Evolutionary conservation across 2,329 filamentous ascomycete species (phyloP), one percentile per base, ranked within the genome.

Genomic region (Verticillium zaregamsianum): DNA sequence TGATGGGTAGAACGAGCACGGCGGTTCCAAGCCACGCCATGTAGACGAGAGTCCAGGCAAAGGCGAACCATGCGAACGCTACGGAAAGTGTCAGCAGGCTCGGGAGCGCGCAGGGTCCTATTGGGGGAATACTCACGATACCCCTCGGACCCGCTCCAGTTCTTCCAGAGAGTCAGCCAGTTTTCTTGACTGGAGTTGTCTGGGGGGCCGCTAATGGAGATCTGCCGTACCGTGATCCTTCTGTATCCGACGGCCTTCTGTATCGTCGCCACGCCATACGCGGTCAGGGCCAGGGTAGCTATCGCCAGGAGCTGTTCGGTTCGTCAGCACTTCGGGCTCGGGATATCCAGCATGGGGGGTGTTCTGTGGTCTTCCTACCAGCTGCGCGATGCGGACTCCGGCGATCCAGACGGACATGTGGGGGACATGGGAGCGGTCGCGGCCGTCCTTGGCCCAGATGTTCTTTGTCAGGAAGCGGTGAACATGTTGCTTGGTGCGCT

Each of bases 1-100:
- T 64, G 37, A 64, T 59, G 11, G 65, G 65, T 4, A 64, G 60
- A 58, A 65, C 61, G 23, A 63, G 52, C 11, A 65, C 60, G 2
- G 65, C 65, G 15, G 64, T 57, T 14, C 62, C 62, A 8, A 65
- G 59, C 65, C 65, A 66, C 52, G 60, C 60, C 40, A 66, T n/a
- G 33, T 66, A 66, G 39, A 59, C 61, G 32, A 64, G 64, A 17
- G 64, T 65, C 65, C 65, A 66, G 28, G 64, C 57, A 25, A 66
- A 66, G 4, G 62, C 55, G 14, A 66, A 66, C 65, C 65, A 66
- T 12, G 64, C 64, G 12, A 65, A 65, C 20, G 64, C 64, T 63
- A 49, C 20, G 49, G 7, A 11, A 14, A 9, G 35, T 15, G 40
- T 64, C 49, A 65, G 62, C 35, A 5, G 28, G 9, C n/a, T 20